phyloP scores from a whole-genome alignment of 2,329 filamentous ascomycete genomes.

The Arthroderma sp. region DNA sequence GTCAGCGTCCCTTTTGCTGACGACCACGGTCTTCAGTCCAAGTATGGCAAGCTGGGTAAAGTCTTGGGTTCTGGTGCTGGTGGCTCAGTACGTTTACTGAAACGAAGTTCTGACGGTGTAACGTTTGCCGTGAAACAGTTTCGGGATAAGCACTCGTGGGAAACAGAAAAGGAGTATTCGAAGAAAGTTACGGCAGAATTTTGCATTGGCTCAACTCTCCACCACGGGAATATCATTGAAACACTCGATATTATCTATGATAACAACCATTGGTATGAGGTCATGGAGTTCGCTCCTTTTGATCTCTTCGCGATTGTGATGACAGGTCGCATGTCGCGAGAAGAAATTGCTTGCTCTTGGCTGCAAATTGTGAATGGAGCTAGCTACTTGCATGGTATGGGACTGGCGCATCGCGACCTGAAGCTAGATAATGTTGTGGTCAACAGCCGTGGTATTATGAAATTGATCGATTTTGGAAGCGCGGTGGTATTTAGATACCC shows the following conservation, averaged over 20 bases:
- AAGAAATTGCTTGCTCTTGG: constrained; percentile 83
- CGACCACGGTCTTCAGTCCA: constrained; percentile 77
- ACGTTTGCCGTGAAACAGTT: constrained; percentile 99
- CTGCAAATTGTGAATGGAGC: constrained; percentile 91
- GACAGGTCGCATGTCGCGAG: constrained; percentile 91
- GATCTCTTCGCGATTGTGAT: constrained; percentile 97
- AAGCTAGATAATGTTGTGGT: constrained; percentile 98
- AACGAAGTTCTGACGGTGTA: constrained; percentile 77
- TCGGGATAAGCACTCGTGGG: constrained; percentile 77
- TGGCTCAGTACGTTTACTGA: constrained; percentile 87
- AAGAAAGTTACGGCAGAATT: constrained; percentile 98
- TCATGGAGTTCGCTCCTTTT: constrained; percentile 96
- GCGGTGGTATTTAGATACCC: constrained; percentile 95
- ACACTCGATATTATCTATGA: constrained; percentile 94
- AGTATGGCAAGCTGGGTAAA: constrained; percentile 91
- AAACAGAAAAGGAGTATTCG: constrained; percentile 87
- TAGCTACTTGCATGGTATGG: constrained; percentile 88
- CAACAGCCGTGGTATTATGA: constrained; percentile 94
- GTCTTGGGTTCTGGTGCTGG: constrained; percentile 88
- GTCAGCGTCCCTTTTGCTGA: constrained; percentile 71
- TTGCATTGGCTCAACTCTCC: constrained; percentile 89
- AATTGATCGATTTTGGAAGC: constrained; percentile 97
- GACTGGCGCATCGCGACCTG: constrained; percentile 82
- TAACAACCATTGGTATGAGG: constrained; percentile 88
- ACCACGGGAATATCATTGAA: constrained; percentile 97